These are phyloP conservation scores for Lentithecium fluviatile DNA, from an alignment of 495 filamentous ascomycete species.

Conservation along the genomic window DNA sequence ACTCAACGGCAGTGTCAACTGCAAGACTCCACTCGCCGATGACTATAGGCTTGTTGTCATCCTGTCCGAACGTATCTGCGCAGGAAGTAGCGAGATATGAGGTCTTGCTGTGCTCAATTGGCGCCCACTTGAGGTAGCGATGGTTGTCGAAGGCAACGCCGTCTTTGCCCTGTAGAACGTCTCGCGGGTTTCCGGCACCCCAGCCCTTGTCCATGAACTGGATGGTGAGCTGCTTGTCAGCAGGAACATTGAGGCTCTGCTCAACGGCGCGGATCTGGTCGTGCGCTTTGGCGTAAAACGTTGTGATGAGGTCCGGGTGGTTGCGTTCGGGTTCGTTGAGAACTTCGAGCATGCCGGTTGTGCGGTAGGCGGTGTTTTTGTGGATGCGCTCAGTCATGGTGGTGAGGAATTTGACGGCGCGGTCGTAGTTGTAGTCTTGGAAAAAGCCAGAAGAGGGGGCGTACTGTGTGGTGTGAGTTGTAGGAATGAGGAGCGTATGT, in stretches of 20 bases:
- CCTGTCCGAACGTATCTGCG: slow-evolving; percentile 46
- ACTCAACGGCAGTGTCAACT: slow-evolving; percentile 49
- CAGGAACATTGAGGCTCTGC: slow-evolving; percentile 40
- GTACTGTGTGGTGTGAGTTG: slow-evolving; percentile 28
- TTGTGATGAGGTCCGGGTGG: slow-evolving; percentile 40
- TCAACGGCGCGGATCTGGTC: slow-evolving; percentile 50
- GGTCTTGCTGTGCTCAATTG: slow-evolving; percentile 44
- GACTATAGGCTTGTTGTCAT: slow-evolving; percentile 50
- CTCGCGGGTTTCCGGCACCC: slow-evolving; percentile 53
- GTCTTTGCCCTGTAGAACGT: slow-evolving; percentile 43
- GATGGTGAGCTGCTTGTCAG: slow-evolving; percentile 51
- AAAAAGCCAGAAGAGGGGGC: slow-evolving; percentile 56
- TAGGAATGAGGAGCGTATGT: background rate
- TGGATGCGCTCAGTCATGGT: slow-evolving; percentile 60
- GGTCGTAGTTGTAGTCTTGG: slow-evolving; percentile 54
- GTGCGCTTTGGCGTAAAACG: slow-evolving; percentile 53
- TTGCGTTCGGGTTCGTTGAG: slow-evolving; percentile 58
- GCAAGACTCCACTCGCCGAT: slow-evolving; percentile 60
- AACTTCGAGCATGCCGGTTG: slow-evolving; percentile 60
- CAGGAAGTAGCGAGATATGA: slow-evolving; percentile 55
- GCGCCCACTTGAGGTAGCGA: slow-evolving; percentile 56
- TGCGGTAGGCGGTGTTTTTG: slow-evolving; percentile 50
- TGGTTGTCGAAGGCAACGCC: slow-evolving; percentile 55
- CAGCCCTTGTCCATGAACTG: slow-evolving; percentile 58
- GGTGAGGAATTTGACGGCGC: slow-evolving; percentile 57